Evolutionary conservation across 805 yeast species (phyloP).

Genomic region (Candida nitratophila): DNA sequence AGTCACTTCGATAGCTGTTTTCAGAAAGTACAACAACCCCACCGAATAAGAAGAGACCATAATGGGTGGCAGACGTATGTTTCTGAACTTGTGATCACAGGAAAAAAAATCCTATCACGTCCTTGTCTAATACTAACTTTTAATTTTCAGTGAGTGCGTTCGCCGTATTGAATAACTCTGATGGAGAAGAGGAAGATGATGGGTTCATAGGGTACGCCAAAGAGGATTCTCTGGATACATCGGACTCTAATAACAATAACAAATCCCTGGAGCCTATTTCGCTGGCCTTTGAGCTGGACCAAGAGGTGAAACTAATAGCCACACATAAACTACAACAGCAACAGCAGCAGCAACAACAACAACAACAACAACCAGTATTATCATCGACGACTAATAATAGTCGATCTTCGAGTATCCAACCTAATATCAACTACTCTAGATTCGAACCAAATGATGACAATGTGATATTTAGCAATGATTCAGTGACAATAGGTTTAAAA

Average conservation of each 20-base stretch:
- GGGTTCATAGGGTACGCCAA: background rate
- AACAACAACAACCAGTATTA: background rate
- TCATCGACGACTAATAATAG: background rate
- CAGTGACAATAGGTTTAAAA: slow-evolving; percentile 35
- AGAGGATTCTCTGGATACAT: background rate
- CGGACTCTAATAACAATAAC: background rate
- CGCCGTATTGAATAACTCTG: slow-evolving; percentile 23
- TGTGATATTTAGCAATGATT: slow-evolving; percentile 23
- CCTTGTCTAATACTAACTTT: background rate
- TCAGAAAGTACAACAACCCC: too few relatives aligned
- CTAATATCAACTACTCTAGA: slow-evolving; percentile 21
- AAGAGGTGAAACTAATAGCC: background rate
- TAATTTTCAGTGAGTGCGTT: slow-evolving; percentile 20
- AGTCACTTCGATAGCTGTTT: too few relatives aligned
- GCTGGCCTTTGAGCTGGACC: background rate
- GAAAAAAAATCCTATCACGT: background rate
- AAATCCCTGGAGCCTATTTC: background rate
- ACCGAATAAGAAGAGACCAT: background rate
- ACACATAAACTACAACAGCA: background rate
- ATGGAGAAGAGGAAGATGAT: slow-evolving; percentile 5
- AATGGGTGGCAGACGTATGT: background rate
- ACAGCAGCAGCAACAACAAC: slow-evolving; percentile 1
- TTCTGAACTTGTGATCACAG: too few relatives aligned
- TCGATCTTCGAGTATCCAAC: background rate
- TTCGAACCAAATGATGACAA: slow-evolving; percentile 33